phyloP scores from a whole-genome alignment of 148 eudicot species.

The Rhododendron simsii region DNA sequence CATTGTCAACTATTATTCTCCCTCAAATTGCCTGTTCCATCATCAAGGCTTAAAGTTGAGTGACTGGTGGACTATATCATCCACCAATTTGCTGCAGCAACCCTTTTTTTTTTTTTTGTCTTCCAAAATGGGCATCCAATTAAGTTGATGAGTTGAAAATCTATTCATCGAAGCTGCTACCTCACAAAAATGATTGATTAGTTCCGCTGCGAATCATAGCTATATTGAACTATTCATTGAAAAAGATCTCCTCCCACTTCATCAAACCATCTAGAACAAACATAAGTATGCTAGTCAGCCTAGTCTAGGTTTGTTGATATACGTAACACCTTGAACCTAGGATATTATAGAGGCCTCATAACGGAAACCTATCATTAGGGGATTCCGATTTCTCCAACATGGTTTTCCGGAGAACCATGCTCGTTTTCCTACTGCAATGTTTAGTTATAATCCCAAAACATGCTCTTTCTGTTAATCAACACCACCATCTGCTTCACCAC shows the following conservation, averaged over 20 bases:
- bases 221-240: not conserved
- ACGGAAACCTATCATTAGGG: not conserved
- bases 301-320: not conserved
- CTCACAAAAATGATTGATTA: not conserved
- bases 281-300: not conserved
- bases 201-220: conserved; percentile 9
- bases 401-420: conserved; percentile 13
- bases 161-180: conserved; percentile 3
- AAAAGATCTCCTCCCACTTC: conserved; percentile 13
- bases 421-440: conserved; percentile 9
- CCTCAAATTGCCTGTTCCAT: not conserved
- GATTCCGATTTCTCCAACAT: conserved; percentile 6
- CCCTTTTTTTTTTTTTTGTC: not conserved
- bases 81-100: not conserved
- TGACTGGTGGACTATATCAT: not conserved
- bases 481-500: conserved; percentile 9
- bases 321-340: not conserved
- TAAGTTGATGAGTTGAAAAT: conserved; percentile 11
- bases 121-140: conserved; percentile 12
- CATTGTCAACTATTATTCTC: not conserved
- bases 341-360: not conserved
- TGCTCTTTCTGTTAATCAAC: conserved; percentile 5
- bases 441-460: not conserved
- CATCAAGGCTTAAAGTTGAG: not conserved
- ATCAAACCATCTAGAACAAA: not conserved